A percentile compares a stretch with the other conserved stretches of the same genome.
These are phyloP conservation scores for Nemania sp. DNA, from an alignment of 2,329 filamentous ascomycete species.

Conservation along the genomic window DNA sequence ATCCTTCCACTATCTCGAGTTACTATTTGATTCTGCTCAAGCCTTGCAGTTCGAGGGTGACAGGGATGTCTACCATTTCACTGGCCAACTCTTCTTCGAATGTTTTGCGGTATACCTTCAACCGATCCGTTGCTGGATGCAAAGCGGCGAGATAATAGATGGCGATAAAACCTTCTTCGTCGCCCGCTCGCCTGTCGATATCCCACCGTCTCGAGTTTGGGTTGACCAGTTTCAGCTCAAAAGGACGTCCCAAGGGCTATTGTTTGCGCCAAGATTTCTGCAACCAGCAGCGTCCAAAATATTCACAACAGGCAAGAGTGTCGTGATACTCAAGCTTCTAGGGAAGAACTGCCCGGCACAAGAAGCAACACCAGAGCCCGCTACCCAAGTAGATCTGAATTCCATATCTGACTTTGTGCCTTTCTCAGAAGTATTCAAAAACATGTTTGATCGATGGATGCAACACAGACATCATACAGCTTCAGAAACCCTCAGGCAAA, in stretches of 20 bases:
- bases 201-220: conserved; percentile 73
- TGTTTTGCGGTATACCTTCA: conserved; percentile 83
- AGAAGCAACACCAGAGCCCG: conserved; percentile 46
- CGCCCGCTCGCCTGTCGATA: conserved; percentile 58
- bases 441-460: conserved; percentile 77
- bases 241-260: conserved; percentile 58
- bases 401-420: conserved; percentile 61
- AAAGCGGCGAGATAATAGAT: conserved; percentile 69
- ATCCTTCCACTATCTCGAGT: conserved; percentile 77
- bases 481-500: conserved; percentile 65
- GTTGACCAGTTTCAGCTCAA: conserved; percentile 72
- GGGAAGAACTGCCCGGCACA: conserved; percentile 53
- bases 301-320: conserved; percentile 86
- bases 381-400: conserved; percentile 61
- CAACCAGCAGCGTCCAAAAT: conserved; percentile 71
- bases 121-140: conserved; percentile 84
- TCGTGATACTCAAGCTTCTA: conserved; percentile 79
- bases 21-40: conserved; percentile 72
- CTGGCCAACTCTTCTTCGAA: conserved; percentile 74
- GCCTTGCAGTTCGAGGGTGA: conserved; percentile 72
- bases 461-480: conserved; percentile 73
- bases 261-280: conserved; percentile 77
- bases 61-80: conserved; percentile 60
- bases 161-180: conserved; percentile 79
- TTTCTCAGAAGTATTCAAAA: conserved; percentile 75